Base-by-base conservation (phyloP, 441 rosid genomes). In the Aleurites moluccanus region DNA sequence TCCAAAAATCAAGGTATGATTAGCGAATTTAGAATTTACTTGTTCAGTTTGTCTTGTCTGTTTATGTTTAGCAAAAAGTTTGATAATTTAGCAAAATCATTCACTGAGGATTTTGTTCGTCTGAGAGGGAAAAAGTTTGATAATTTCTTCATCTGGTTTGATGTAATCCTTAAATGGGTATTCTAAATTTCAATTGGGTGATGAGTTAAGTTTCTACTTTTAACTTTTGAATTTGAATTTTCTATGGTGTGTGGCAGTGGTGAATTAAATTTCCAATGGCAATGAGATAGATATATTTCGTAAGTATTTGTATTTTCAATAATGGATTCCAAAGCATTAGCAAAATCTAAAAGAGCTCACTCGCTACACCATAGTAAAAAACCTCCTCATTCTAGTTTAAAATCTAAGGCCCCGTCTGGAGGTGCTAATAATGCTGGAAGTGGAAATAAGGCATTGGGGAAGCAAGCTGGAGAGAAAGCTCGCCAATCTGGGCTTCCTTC, bases 311-410 rank as follows among this genome's bases (percentile, higher is more conserved):
- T 47, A 52, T 70, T 44, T 67, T 42, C 6, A 42, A 27, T 16
- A 60, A 92, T 92, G 97, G 97, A 94, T 57, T 60, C 91, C 3
- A 94, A 94, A 74, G 76, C 93, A 15, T 73, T 90, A 72, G 97
- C 97, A 6, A 92, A 86, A 82, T 92, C 96, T 2, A 94, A 94
- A 85, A 89, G 98, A 83, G 95, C 97, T 73, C 97, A 92, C 78
- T 84, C 94, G 53, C 92, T 82, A 67, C 92, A 90, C 75, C 92
- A 90, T 71, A 86, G 70, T 76, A 87, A 85, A 79, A 91, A 81
- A 80, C 70, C 88, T 78, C 56, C 87, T 25, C 88, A 86, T 76
- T 69, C 85, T 0, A 49, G 52, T 78, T 88, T 83, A 76, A 87
- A 83, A 61, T 73, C 86, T 1, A 91, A 86, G 69, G 75, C 64